A percentile compares a stretch with the other conserved stretches of the same genome.
Conservation (phyloP, 2,329 filamentous ascomycete species). For the Chaetomiaceae sp. region DNA sequence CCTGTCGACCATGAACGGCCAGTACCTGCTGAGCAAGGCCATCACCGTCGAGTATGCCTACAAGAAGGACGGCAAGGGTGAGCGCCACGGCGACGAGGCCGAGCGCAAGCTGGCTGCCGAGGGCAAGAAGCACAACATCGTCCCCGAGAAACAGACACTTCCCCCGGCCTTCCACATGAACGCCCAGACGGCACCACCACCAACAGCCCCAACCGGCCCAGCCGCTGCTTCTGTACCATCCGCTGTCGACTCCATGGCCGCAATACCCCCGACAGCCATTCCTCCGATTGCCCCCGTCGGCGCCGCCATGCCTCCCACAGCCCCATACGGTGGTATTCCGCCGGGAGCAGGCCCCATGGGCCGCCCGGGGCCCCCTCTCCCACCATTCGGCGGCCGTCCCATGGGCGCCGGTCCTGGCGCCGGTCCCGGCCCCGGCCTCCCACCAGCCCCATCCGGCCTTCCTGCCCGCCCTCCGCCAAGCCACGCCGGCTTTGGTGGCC, state of each 20-base stretch:
- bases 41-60: slow-evolving; percentile 96
- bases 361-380: slow-evolving; percentile 13
- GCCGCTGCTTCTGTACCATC: slow-evolving; percentile 19
- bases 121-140: slow-evolving; percentile 90
- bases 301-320: slow-evolving; percentile 27
- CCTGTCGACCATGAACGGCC: slow-evolving; percentile 87
- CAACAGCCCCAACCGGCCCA: slow-evolving; percentile 12
- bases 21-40: slow-evolving; percentile 96
- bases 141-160: slow-evolving; percentile 71
- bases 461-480: slow-evolving; percentile 47
- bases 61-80: slow-evolving; percentile 98
- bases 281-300: slow-evolving; percentile 21
- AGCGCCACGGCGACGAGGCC: slow-evolving; percentile 89
- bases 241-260: slow-evolving; percentile 17
- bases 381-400: slow-evolving; percentile 14
- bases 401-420: slow-evolving; percentile 15
- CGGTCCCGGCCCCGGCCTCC: slow-evolving; percentile 29
- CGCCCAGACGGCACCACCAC: slow-evolving; percentile 22
- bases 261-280: slow-evolving; percentile 21
- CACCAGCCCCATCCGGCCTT: slow-evolving; percentile 46
- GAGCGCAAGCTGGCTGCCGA: slow-evolving; percentile 88
- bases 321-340: slow-evolving; percentile 17
- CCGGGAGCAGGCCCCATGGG: slow-evolving; percentile 24
- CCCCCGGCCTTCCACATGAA: slow-evolving; percentile 65
- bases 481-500: slow-evolving; percentile 42